Base-by-base conservation (phyloP, 1,139 yeast genomes). In the Meyerozyma sp. region DNA sequence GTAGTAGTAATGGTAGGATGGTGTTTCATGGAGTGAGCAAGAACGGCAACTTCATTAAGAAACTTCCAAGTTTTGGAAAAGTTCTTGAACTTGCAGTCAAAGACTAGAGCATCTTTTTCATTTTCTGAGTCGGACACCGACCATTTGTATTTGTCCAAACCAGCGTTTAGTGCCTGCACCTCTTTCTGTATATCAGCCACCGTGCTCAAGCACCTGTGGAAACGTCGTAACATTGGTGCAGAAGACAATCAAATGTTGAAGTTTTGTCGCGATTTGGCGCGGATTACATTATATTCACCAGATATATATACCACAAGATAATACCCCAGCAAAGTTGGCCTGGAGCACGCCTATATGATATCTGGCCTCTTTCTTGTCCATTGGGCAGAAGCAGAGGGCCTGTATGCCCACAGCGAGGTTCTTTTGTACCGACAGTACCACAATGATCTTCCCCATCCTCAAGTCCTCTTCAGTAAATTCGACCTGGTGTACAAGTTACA, bases 1-100 rank as follows among this genome's bases (percentile, higher is more conserved):
- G 81, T 73, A 2, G 83, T 83, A 1, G 67, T 67, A 4, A 84
- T 79, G 0, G 81, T 79, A 0, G 95, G 95, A 57, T 88, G 96
- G 54, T 88, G 95, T 25, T 81, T 83, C 54, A 68, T 62, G 1
- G 66, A 54, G 55, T 84, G 86, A 1, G 89, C 75, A 39, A 79
- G 65, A 63, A 78, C 63, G 1, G 90, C 80, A 2, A 86, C 76
- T 44, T 73, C 73, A 26, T 79, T 82, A 23, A 88, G 64, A 54
- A 85, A 85, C 5, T 54, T 64, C 88, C 90, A 82, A 0, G 91
- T 82, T 29, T 70, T 68, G 45, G 79, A 80, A 56, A 75, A 84
- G 38, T 71, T 69, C 42, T 63, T 66, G 52, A 84, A 73, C 36
- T 57, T 61, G 52, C 73, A 75, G 18, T 68, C 59, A 1, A 63